phyloP scores from a whole-genome alignment of 192 early-diverging fungal species.

The Linderina pennispora region DNA sequence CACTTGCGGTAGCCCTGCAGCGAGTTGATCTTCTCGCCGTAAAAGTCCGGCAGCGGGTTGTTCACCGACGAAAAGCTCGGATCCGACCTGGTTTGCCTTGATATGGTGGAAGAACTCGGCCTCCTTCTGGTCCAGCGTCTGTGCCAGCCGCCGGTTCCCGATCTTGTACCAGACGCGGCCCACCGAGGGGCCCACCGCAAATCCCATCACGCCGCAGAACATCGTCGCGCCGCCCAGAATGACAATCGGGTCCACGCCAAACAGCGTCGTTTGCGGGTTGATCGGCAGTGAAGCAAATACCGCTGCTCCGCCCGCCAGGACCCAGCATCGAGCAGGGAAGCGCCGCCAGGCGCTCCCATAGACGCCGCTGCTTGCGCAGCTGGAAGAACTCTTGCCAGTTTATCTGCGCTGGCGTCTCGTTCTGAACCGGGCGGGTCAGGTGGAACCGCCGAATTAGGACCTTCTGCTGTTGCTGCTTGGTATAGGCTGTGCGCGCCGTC shows the following conservation, averaged over 20 bases:
- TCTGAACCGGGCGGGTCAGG: too few relatives aligned
- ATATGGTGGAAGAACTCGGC: conserved; percentile 59
- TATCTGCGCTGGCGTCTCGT: too few relatives aligned
- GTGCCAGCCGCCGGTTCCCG: conserved; percentile 37
- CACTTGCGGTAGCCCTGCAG: conserved; percentile 77
- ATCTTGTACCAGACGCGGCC: conserved; percentile 56
- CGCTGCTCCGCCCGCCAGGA: conserved; percentile 41
- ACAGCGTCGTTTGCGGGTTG: conserved; percentile 55
- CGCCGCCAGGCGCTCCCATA: conserved; percentile 55
- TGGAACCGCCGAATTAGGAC: too few relatives aligned
- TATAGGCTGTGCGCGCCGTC: too few relatives aligned
- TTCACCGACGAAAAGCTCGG: conserved; percentile 58
- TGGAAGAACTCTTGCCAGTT: conserved; percentile 63
- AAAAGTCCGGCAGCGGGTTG: conserved; percentile 85
- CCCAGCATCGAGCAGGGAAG: conserved; percentile 51
- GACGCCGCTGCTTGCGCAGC: conserved; percentile 55
- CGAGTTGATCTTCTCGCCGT: conserved; percentile 86
- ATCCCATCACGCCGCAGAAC: conserved; percentile 54
- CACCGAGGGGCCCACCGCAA: conserved; percentile 58
- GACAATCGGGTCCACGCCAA: conserved; percentile 61
- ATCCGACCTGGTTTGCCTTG: conserved; percentile 58
- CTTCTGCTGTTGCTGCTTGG: too few relatives aligned
- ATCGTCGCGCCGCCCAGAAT: conserved; percentile 51
- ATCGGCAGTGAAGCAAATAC: conserved; percentile 56
- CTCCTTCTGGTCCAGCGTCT: conserved; percentile 45